Base-by-base conservation (phyloP, 2,329 filamentous ascomycete genomes). In the Ceratocystiopsis sp. region DNA sequence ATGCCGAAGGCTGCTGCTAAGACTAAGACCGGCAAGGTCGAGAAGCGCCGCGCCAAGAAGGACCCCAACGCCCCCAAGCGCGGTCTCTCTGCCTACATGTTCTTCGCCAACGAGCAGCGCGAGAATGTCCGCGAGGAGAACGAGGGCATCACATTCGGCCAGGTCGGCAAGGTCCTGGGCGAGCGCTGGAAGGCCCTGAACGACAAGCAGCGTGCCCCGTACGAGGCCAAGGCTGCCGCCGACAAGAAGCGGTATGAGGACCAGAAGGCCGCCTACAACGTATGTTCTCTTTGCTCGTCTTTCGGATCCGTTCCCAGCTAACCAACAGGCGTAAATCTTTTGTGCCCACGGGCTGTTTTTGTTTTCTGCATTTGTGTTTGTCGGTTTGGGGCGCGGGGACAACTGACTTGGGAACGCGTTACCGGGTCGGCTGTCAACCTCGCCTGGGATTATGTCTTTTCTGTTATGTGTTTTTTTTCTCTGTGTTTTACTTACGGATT, bases 231-330 rank as follows among this genome's bases (percentile, higher is more conserved):
- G 80, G 91, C 91, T 59, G 84, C 83, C 42, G 72, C 80, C 51
- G 91, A 98, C 69, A 98, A 96, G 84, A 94, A 96, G 80, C 81
- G 91, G 49, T 98, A 96, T 62, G 89, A 96, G 65, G 84, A 94
- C 54, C 86, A 96, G 76, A 98, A 98, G 76, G 80, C 81, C 53
- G 83, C 76, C 52, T 98, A 93, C 73, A 79, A 85, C 58, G 85
- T 93, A 71, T 70, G 80, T 66, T n/a, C 7, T 13, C 16, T 12
- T 10, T 16, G 1, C 1, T 10, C 13, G 4, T 21, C 19, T 21
- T 21, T 21, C n/a, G n/a, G n/a, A 12, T 25, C 34, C 35, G 15
- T 8, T 8, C 38, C 5, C 9, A 14, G 4, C 8, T 32, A 7
- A 40, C 13, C 18, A 40, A 9, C 14, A 15, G 5, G 21, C 8